Evolutionary conservation across 148 eudicot genomes (phyloP).

Genomic region (Vaccinium corymbosum): DNA sequence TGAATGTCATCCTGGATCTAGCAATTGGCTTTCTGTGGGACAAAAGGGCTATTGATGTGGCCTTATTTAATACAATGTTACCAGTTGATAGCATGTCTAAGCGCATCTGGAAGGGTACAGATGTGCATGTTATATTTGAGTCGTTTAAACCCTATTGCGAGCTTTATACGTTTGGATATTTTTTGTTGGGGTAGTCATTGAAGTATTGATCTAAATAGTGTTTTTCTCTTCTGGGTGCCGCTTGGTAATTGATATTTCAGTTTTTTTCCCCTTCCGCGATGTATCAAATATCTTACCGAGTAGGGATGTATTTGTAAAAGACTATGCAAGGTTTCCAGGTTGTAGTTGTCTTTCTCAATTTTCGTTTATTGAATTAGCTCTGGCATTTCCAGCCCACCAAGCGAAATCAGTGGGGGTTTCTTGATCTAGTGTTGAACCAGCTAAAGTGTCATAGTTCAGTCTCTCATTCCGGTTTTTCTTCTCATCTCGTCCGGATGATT

Average conservation of each 20-base stretch:
- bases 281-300: neutral
- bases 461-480: neutral
- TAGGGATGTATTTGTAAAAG: neutral
- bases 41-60: neutral
- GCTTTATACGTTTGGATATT: neutral
- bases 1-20: neutral
- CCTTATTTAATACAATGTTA: neutral
- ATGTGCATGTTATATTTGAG: neutral
- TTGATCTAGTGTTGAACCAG: neutral
- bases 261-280: neutral
- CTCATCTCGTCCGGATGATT: neutral
- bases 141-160: neutral
- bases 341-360: neutral
- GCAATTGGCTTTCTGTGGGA: neutral
- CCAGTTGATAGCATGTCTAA: neutral
- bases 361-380: neutral
- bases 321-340: neutral
- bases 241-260: neutral
- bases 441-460: neutral
- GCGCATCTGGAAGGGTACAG: neutral
- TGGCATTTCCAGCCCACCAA: no score
- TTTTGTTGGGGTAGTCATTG: no score
- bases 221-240: neutral
- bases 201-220: no score
- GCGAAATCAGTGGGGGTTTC: no score